Percentiles rank a stretch among this genome's conserved stretches.
Conservation (phyloP, 176 grass and related monocot genomes). For the Poa pratensis region DNA sequence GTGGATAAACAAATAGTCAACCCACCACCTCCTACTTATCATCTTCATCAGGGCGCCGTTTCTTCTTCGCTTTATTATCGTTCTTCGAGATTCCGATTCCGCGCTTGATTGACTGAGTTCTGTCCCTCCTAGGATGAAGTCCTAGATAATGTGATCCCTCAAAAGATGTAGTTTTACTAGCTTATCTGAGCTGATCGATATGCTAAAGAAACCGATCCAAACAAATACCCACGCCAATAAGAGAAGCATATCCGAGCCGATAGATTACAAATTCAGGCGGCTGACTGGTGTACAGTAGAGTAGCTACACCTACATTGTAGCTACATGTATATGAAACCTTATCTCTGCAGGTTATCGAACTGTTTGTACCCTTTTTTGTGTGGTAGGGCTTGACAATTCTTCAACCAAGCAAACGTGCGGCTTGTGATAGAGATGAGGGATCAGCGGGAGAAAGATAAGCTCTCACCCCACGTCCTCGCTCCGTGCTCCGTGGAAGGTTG, state of each 20-base stretch:
- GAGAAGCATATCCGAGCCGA: conserved; percentile 21
- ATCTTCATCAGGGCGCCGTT: not conserved
- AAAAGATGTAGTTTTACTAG: conserved; percentile 29
- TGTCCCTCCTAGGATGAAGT: conserved; percentile 26
- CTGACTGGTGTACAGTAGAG: conserved; percentile 17
- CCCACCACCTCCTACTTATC: conserved; percentile 27
- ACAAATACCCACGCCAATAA: not conserved
- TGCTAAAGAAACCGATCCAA: conserved; percentile 40
- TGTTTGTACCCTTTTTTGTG: not conserved
- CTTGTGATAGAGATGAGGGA: not conserved
- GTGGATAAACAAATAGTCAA: conserved; percentile 38
- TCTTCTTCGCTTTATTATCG: not conserved
- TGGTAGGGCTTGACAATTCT: conserved; percentile 16
- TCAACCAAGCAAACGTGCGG: conserved; percentile 38
- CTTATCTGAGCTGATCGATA: conserved; percentile 32
- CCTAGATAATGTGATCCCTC: conserved; percentile 8
- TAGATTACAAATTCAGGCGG: conserved; percentile 39
- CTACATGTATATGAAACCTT: conserved; percentile 26
- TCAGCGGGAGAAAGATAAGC: conserved; percentile 19
- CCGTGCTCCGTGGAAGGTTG: not conserved
- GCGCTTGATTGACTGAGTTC: not conserved
- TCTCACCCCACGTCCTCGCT: conserved; percentile 27
- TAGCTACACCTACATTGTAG: conserved; percentile 4
- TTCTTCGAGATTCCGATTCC: conserved; percentile 41
- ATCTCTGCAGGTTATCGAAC: conserved; percentile 39